phyloP scores from a whole-genome alignment of 2,329 filamentous ascomycete species.

The Ceratocystis cacaofunesta region DNA sequence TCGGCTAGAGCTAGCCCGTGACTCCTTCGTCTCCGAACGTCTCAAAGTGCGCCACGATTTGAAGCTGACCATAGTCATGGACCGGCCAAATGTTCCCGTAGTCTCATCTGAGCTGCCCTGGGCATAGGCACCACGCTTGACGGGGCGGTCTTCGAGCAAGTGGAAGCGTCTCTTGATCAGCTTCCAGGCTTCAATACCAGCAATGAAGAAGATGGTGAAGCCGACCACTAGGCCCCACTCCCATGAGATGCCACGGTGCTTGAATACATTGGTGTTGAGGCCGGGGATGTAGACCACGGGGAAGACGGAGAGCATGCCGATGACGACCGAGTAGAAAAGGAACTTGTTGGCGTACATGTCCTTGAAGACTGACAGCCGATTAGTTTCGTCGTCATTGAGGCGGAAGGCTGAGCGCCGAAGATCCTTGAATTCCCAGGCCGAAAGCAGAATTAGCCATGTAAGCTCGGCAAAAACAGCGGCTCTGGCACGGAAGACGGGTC shows the following conservation, averaged over 20 bases:
- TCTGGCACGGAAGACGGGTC: constrained; percentile 51
- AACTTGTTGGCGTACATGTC: constrained; percentile 58
- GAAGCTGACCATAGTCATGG: constrained; percentile 38
- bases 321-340: constrained; percentile 50
- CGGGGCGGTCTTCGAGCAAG: constrained; percentile 37
- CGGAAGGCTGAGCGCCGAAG: constrained; percentile 57
- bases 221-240: constrained; percentile 58
- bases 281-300: constrained; percentile 58
- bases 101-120: constrained; percentile 38
- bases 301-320: constrained; percentile 48
- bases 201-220: constrained; percentile 48
- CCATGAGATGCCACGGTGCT: constrained; percentile 57
- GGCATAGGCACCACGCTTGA: constrained; percentile 35
- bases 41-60: constrained; percentile 32
- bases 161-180: constrained; percentile 43
- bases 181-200: constrained; percentile 59
- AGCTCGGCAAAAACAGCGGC: constrained; percentile 59
- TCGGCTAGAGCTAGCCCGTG: constrained; percentile 15
- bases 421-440: constrained; percentile 66
- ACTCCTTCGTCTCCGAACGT: constrained; percentile 29
- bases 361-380: constrained; percentile 39
- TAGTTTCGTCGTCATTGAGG: constrained; percentile 40
- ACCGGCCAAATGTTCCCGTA: constrained; percentile 27
- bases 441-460: constrained; percentile 58
- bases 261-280: constrained; percentile 56